Evolutionary conservation across 1,284 basidiomycete genomes (phyloP).

Genomic region (Ceratobasidium theobromae): DNA sequence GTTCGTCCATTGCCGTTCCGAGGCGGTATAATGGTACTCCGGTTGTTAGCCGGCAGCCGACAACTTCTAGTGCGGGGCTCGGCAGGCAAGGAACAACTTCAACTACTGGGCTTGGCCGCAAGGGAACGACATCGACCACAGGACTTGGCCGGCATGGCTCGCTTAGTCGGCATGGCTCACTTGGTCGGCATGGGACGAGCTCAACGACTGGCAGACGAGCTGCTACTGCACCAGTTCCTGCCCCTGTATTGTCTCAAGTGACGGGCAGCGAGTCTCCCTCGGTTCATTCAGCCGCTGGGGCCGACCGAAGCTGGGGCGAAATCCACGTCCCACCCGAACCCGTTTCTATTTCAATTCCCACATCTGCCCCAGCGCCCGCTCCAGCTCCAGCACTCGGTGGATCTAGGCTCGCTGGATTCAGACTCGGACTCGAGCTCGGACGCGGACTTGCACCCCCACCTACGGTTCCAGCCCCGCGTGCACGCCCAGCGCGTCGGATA

Average conservation of each 20-base stretch:
- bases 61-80: too few relatives aligned
- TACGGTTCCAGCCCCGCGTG: neutral
- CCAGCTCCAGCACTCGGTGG: neutral
- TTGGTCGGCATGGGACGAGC: too few relatives aligned
- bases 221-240: neutral
- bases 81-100: neutral
- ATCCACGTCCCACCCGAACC: constrained; percentile 1
- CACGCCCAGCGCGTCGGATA: neutral
- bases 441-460: neutral
- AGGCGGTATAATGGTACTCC: neutral
- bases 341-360: neutral
- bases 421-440: neutral
- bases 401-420: neutral
- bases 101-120: neutral
- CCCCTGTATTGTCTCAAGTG: neutral
- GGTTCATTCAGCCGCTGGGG: neutral
- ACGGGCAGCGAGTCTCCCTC: constrained; percentile 19
- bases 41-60: neutral
- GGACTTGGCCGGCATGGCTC: too few relatives aligned
- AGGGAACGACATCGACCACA: neutral
- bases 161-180: too few relatives aligned
- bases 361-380: neutral
- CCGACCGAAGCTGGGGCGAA: constrained; percentile 18
- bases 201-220: too few relatives aligned
- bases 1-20: neutral